phyloP scores from a whole-genome alignment of 176 grass and related monocot genomes.

The Otatea glauca region DNA sequence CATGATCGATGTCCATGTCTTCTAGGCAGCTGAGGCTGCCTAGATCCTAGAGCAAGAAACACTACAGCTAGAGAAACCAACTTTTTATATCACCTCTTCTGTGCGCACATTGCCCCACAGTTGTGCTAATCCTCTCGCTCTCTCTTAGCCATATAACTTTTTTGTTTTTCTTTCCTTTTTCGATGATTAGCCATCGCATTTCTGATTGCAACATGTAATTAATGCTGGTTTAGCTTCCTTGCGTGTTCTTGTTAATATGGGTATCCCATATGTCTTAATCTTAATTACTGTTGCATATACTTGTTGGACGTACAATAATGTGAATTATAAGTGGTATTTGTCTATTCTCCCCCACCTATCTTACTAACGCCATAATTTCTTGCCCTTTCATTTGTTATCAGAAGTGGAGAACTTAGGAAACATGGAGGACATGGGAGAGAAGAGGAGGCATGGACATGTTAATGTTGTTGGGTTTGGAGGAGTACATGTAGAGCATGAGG shows the following conservation, averaged over 20 bases:
- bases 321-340: not conserved
- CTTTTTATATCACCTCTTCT: constrained; percentile 12
- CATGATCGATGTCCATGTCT: not conserved
- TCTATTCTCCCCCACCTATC: not conserved
- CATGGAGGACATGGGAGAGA: constrained; percentile 60
- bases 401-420: constrained; percentile 1
- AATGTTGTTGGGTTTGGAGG: constrained; percentile 56
- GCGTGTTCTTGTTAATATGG: constrained; percentile 32
- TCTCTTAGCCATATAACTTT: not conserved
- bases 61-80: constrained; percentile 28
- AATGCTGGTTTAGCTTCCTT: constrained; percentile 31
- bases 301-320: constrained; percentile 14
- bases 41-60: constrained; percentile 38
- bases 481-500: constrained; percentile 52
- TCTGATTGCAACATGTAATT: constrained; percentile 37
- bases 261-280: constrained; percentile 37
- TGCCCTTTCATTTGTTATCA: constrained; percentile 8
- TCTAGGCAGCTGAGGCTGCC: not conserved
- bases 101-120: not conserved
- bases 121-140: not conserved
- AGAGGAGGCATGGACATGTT: constrained; percentile 42
- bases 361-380: not conserved
- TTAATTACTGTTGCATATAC: constrained; percentile 25
- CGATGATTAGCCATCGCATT: constrained; percentile 22
- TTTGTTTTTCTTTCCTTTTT: not conserved